Conservation (phyloP, 768 basidiomycete species). For the Lactifluus volemus region DNA sequence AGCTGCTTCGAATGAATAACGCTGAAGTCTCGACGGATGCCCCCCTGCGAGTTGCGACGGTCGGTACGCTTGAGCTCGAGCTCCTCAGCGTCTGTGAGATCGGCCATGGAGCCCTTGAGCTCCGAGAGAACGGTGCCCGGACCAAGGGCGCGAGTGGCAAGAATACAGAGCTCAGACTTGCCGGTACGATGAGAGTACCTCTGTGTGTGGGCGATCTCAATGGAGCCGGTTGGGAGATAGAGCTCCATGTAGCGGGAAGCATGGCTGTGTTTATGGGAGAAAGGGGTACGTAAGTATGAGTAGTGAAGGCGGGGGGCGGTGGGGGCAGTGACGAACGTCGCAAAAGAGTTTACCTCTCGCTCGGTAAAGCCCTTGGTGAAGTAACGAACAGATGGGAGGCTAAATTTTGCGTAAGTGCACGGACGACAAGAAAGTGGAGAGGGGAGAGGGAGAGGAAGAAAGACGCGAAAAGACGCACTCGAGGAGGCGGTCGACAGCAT, state of each 20-base stretch:
- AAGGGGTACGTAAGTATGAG: conserved; percentile 20
- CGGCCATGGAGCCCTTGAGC: conserved; percentile 85
- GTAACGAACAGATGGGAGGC: conserved; percentile 66
- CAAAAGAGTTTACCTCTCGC: conserved; percentile 85
- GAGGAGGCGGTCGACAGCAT: conserved; percentile 72
- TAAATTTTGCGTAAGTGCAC: conserved; percentile 25
- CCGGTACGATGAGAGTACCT: conserved; percentile 82
- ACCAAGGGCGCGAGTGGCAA: conserved; percentile 64
- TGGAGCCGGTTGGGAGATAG: conserved; percentile 72
- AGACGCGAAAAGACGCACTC: conserved; percentile 40
- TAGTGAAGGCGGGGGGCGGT: conserved; percentile 17
- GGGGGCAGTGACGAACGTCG: conserved; percentile 58
- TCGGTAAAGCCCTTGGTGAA: conserved; percentile 68
- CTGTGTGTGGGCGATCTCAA: conserved; percentile 85
- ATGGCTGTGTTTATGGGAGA: conserved; percentile 42
- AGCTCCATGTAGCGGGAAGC: conserved; percentile 85
- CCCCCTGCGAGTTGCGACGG: conserved; percentile 47
- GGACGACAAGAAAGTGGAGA: conserved; percentile 13
- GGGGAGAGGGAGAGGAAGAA: conserved; percentile 20
- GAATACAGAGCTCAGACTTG: conserved; percentile 81
- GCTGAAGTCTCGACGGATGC: conserved; percentile 77
- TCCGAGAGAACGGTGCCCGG: conserved; percentile 74
- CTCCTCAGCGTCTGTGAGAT: conserved; percentile 79
- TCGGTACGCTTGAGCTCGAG: conserved; percentile 79
- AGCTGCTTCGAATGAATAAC: conserved; percentile 87